Percentiles rank a stretch among this genome's conserved stretches.
These are phyloP conservation scores for Entomortierella beljakovae DNA, from an alignment of 192 early-diverging fungal genomes.

Conservation along the genomic window DNA sequence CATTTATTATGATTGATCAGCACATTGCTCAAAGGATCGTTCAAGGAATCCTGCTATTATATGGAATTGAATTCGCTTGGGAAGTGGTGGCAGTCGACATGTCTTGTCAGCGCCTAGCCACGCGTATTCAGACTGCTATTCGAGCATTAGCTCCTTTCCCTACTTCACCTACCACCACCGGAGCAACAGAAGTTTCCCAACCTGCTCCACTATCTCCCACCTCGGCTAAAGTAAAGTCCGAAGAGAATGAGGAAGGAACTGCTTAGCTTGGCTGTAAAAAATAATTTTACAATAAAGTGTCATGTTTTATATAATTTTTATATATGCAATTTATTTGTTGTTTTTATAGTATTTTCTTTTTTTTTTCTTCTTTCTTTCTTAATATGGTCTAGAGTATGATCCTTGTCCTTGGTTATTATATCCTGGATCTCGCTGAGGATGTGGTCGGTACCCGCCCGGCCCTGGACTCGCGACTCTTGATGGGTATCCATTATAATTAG, in stretches of 20 bases:
- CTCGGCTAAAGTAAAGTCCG: background rate
- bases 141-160: slow-evolving; percentile 30
- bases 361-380: background rate
- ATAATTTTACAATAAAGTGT: no score
- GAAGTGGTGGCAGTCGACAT: slow-evolving; percentile 69
- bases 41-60: slow-evolving; percentile 83
- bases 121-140: slow-evolving; percentile 33
- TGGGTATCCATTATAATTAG: slow-evolving; percentile 14
- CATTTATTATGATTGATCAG: slow-evolving; percentile 67
- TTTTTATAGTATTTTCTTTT: no score
- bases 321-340: no score
- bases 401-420: slow-evolving; percentile 10
- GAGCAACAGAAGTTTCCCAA: background rate
- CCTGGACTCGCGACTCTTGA: slow-evolving; percentile 11
- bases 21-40: slow-evolving; percentile 76
- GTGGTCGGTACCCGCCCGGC: slow-evolving; percentile 16
- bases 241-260: no score
- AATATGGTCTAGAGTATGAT: slow-evolving; percentile 3
- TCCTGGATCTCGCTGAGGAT: slow-evolving; percentile 20
- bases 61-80: slow-evolving; percentile 92
- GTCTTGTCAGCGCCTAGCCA: slow-evolving; percentile 25
- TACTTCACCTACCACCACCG: background rate
- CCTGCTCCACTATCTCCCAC: background rate
- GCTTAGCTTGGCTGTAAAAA: no score
- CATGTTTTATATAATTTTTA: no score